These are phyloP conservation scores for Conticribra weissflogii DNA, from an alignment of 108 stramenopile species.

Conservation along the genomic window DNA sequence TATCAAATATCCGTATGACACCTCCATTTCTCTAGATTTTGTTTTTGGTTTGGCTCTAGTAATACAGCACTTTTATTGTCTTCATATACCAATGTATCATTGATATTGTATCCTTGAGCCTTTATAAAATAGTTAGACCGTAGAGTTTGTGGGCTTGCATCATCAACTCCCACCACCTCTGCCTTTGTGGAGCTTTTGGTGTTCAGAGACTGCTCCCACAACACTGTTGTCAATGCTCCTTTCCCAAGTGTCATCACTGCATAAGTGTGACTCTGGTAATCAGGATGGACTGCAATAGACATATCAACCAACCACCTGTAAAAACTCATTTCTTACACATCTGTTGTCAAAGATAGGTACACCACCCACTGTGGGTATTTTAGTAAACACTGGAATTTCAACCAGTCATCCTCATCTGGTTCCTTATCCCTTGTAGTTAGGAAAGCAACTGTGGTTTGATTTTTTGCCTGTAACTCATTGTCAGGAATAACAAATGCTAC, in stretches of 20 bases:
- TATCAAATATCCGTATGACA: slow-evolving; percentile 11
- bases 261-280: background rate
- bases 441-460: background rate
- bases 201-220: background rate
- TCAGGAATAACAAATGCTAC: background rate
- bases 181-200: background rate
- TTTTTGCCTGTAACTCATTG: background rate
- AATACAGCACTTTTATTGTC: slow-evolving; percentile 6
- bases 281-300: background rate
- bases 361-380: background rate
- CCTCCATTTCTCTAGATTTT: background rate
- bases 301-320: background rate
- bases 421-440: background rate
- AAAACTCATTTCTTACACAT: background rate
- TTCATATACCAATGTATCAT: slow-evolving; percentile 16
- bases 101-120: background rate
- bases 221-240: background rate
- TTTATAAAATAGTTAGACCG: background rate
- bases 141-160: background rate
- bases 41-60: slow-evolving; percentile 1
- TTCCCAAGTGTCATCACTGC: background rate
- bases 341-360: background rate
- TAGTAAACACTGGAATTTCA: background rate
- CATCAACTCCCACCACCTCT: slow-evolving; percentile 4
- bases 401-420: slow-evolving; percentile 9